Conservation (phyloP, 129 eudicot genomes). For the Heracleum sosnowskyi region DNA sequence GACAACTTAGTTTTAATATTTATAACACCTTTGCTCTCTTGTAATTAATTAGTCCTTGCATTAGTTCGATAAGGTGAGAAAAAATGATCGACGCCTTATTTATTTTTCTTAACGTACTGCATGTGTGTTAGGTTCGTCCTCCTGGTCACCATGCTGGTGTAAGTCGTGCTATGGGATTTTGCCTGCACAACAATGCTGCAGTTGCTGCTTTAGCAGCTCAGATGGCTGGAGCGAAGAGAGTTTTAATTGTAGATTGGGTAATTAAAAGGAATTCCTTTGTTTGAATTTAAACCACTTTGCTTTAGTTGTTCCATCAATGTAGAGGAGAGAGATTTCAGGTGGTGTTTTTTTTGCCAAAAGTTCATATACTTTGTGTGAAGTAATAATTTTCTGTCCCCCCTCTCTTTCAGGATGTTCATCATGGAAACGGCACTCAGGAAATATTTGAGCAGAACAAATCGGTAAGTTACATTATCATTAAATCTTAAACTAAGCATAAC, state of each 20-base stretch:
- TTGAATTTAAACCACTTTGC: neutral
- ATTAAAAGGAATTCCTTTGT: neutral
- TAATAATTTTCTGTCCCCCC: neutral
- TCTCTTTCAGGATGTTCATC: constrained; percentile 82
- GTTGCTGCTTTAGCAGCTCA: constrained; percentile 89
- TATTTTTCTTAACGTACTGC: constrained; percentile 8
- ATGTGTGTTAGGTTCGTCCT: constrained; percentile 75
- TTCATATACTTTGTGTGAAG: neutral
- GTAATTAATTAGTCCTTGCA: neutral
- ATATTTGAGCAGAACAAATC: constrained; percentile 72
- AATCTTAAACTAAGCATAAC: neutral
- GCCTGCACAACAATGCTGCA: constrained; percentile 97
- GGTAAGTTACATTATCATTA: constrained; percentile 33
- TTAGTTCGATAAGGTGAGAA: neutral
- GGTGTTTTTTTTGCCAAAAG: neutral
- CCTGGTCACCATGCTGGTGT: constrained; percentile 99
- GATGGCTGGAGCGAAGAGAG: constrained; percentile 87
- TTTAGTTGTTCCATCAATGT: constrained; percentile 5
- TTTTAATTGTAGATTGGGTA: constrained; percentile 96
- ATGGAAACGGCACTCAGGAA: constrained; percentile 99
- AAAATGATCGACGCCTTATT: neutral
- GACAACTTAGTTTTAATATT: neutral
- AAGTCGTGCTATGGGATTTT: constrained; percentile 88
- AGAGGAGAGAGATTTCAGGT: neutral
- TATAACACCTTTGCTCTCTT: neutral